Percentiles rank a stretch among this genome's conserved stretches.
phyloP scores from a whole-genome alignment of 106 monocot species.

The Dendrobium catenatum region DNA sequence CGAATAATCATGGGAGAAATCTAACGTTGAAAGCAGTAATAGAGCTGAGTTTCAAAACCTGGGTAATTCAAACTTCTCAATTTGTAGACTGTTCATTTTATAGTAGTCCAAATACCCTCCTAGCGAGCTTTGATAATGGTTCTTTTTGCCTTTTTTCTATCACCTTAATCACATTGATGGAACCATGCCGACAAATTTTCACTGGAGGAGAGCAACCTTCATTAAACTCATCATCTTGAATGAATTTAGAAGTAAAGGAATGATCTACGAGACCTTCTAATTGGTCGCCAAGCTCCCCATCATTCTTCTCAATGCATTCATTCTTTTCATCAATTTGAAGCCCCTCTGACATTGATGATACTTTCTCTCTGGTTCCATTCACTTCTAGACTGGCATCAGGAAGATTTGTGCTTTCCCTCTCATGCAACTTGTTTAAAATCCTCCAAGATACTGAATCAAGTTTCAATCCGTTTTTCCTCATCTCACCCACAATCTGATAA shows the following conservation, averaged over 20 bases:
- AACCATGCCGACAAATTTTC: background rate
- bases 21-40: background rate
- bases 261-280: slow-evolving; percentile 18
- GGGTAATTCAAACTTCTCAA: background rate
- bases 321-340: slow-evolving; percentile 6
- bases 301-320: background rate
- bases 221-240: background rate
- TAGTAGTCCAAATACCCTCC: slow-evolving; percentile 5
- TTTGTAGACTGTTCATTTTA: no score
- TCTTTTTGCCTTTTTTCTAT: slow-evolving; percentile 2
- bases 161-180: background rate
- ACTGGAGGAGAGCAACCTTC: background rate
- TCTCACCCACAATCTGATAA: slow-evolving; percentile 66
- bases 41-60: background rate
- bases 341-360: background rate
- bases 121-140: slow-evolving; percentile 1
- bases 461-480: slow-evolving; percentile 75
- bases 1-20: no score
- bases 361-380: background rate
- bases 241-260: background rate
- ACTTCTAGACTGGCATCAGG: background rate
- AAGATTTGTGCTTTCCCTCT: slow-evolving; percentile 5
- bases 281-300: slow-evolving; percentile 9
- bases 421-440: slow-evolving; percentile 61
- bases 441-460: slow-evolving; percentile 91